Evolutionary conservation across 2,329 filamentous ascomycete species (phyloP).

Genomic region (Didymella glomerata): DNA sequence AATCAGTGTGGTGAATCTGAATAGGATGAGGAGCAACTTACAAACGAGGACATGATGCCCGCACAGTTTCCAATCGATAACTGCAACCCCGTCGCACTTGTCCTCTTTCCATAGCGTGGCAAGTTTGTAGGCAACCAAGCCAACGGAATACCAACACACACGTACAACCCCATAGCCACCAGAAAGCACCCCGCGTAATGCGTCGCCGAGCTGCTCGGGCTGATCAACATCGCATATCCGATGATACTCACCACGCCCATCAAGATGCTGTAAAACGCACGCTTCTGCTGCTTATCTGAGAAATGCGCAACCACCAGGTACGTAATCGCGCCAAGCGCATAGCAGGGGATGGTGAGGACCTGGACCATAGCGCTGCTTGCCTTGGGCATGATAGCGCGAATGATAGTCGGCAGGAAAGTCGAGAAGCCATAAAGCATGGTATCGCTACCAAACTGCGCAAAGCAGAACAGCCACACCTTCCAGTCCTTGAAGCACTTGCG

Average conservation of each 20-base stretch:
- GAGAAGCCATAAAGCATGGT: constrained; percentile 82
- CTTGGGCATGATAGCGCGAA: constrained; percentile 68
- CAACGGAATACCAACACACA: constrained; percentile 63
- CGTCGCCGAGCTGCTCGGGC: constrained; percentile 66
- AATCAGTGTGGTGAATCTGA: constrained; percentile 19
- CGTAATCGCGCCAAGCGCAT: constrained; percentile 73
- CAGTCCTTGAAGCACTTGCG: constrained; percentile 74
- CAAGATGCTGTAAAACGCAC: constrained; percentile 70
- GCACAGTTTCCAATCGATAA: constrained; percentile 74
- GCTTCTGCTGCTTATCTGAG: constrained; percentile 72
- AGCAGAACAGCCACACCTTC: constrained; percentile 76
- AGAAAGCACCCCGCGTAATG: constrained; percentile 81
- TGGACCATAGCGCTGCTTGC: constrained; percentile 74
- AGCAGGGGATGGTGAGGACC: constrained; percentile 80
- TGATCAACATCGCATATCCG: constrained; percentile 74
- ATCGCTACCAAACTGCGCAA: constrained; percentile 75
- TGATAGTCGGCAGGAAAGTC: constrained; percentile 82
- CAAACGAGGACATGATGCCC: constrained; percentile 77
- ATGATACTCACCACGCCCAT: constrained; percentile 71
- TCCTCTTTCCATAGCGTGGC: constrained; percentile 78
- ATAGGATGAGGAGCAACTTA: constrained; percentile 47
- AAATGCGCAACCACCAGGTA: constrained; percentile 73
- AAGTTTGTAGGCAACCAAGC: constrained; percentile 72
- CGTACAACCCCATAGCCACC: constrained; percentile 77
- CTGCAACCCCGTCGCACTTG: constrained; percentile 75